phyloP scores from a whole-genome alignment of 2,329 filamentous ascomycete genomes.

The Reticulascus tulasneorum region DNA sequence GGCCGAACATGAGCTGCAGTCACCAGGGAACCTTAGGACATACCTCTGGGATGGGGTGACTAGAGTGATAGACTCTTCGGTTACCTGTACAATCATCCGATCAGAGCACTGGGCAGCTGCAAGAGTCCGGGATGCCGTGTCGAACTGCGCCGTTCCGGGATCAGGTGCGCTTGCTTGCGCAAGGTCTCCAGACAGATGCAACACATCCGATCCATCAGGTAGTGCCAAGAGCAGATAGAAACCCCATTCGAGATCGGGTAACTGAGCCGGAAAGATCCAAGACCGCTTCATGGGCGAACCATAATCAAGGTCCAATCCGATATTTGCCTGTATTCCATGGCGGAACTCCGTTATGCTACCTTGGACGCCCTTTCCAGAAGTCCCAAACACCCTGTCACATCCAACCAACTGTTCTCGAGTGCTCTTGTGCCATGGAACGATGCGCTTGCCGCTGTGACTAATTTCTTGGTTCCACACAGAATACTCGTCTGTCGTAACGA shows the following conservation, averaged over 20 bases:
- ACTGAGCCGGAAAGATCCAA: constrained; percentile 44
- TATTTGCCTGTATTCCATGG: constrained; percentile 64
- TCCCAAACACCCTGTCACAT: constrained; percentile 58
- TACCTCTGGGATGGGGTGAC: constrained; percentile 32
- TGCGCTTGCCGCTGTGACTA: constrained; percentile 17
- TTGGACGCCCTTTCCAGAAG: constrained; percentile 58
- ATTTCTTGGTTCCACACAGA: constrained; percentile 25
- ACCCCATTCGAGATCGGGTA: constrained; percentile 18
- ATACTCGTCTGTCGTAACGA: constrained; percentile 42
- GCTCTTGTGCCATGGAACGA: constrained; percentile 8
- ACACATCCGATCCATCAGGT: constrained; percentile 42
- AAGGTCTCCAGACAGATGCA: constrained; percentile 47
- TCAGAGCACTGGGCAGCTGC: constrained; percentile 33
- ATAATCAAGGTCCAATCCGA: constrained; percentile 55
- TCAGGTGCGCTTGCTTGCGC: constrained; percentile 38
- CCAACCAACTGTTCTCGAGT: constrained; percentile 4
- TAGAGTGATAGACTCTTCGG: constrained; percentile 42
- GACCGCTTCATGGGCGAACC: constrained; percentile 44
- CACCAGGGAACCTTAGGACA: constrained; percentile 10
- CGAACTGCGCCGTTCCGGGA: constrained; percentile 40
- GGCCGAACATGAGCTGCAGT: not conserved
- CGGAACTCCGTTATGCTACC: constrained; percentile 67
- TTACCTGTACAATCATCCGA: constrained; percentile 48
- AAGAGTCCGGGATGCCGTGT: constrained; percentile 50
- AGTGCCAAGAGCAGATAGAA: constrained; percentile 44